Evolutionary conservation across 2,329 filamentous ascomycete species (phyloP).

Genomic region (Ophiosphaerella korrae): DNA sequence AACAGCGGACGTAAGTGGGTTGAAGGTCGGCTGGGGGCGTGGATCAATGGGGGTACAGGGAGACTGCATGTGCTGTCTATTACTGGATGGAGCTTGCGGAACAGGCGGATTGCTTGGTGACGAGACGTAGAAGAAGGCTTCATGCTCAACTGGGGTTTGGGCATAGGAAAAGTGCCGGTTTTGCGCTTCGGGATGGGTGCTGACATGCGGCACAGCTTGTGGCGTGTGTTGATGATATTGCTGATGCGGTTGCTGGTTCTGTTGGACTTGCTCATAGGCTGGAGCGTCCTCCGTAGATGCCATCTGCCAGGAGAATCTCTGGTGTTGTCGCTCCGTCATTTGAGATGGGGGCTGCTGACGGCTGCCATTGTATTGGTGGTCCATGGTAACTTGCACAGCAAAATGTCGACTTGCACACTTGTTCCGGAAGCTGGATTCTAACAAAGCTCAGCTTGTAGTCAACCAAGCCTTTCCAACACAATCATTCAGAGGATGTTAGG

Average conservation of each 20-base stretch:
- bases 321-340: slow-evolving; percentile 20
- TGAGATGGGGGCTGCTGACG: slow-evolving; percentile 20
- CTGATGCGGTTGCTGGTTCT: slow-evolving; percentile 6
- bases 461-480: background rate
- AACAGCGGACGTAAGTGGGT: slow-evolving; percentile 25
- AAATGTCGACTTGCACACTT: background rate
- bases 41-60: slow-evolving; percentile 32
- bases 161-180: slow-evolving; percentile 44
- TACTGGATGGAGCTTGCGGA: slow-evolving; percentile 25
- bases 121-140: slow-evolving; percentile 31
- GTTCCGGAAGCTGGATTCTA: too few species aligned
- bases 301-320: slow-evolving; percentile 44
- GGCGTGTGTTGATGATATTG: slow-evolving; percentile 3
- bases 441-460: background rate
- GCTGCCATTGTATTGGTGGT: slow-evolving; percentile 27
- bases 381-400: slow-evolving; percentile 19
- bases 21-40: slow-evolving; percentile 34
- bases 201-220: slow-evolving; percentile 16
- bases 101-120: slow-evolving; percentile 32
- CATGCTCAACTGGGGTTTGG: slow-evolving; percentile 43
- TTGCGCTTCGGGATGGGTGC: slow-evolving; percentile 21
- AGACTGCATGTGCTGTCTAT: slow-evolving; percentile 21
- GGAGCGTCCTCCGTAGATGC: slow-evolving; percentile 27
- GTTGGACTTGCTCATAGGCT: slow-evolving; percentile 18
- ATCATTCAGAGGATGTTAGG: too few species aligned